Evolutionary conservation across 208 protist genomes (phyloP), one percentile per base, ranked within the genome.

Genomic region (Trypanosomatidae sp.): DNA sequence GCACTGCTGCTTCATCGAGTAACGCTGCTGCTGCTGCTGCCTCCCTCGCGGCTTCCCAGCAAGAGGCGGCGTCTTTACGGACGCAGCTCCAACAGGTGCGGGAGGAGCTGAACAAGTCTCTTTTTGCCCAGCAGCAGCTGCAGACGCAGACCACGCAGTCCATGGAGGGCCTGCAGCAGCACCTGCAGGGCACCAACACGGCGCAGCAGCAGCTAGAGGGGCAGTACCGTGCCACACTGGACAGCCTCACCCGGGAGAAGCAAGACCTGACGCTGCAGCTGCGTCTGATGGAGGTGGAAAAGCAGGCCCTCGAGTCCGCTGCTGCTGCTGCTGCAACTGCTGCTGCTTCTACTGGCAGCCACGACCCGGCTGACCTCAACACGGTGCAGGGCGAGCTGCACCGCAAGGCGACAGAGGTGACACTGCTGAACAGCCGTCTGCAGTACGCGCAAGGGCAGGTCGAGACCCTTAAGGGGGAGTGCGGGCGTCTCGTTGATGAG

Each of bases 401-500:
- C 17, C 73, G 85, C n/a, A 87, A 88, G 65, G 66, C 81, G 28
- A 84, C 73, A 50, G 80, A 94, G 62, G 79, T 89, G 44, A 76
- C 88, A 43, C 69, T 92, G 8, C 70, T 97, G 25, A 79, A 82
- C 53, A 89, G 85, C 65, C 90, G 86, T 2, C 79, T 97, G 44
- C 81, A 92, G 66, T 66, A 71, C 17, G 76, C 89, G 4, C 85
- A 97, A 66, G 72, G 75, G 12, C 86, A 97, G 64, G 82, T 89
- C 2, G 85, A 90, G 52, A 90, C 86, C 25, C 73, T 95, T 17
- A 92, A 91, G 73, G 72, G 66, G 15, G 89, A 97, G 76, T 94
- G 90, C 64, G 69, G 43, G 7, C 84, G 87, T 17, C 84, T 97
- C 17, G 76, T 95, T 8, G 87, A 88, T 59, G 88, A 95, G 67